These are phyloP conservation scores for Kickxella alabastrina DNA, from an alignment of 192 early-diverging fungal genomes.

Conservation along the genomic window DNA sequence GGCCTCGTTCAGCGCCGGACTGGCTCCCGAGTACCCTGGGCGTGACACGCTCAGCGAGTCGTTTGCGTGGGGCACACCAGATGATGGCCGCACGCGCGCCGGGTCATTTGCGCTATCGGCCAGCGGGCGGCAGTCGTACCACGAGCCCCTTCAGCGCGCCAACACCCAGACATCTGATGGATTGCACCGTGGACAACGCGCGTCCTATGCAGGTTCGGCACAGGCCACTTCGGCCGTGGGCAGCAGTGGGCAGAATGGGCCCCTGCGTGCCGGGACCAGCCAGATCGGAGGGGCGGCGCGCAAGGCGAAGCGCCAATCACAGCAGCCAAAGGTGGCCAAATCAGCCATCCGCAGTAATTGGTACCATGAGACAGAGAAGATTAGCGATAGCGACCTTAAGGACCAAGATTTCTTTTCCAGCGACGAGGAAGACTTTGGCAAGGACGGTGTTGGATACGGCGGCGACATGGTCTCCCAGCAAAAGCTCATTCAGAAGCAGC, in stretches of 20 bases:
- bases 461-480: constrained; percentile 50
- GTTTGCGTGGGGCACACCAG: constrained; percentile 32
- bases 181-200: constrained; percentile 17
- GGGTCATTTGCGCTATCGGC: constrained; percentile 23
- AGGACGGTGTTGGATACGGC: constrained; percentile 22
- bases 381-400: constrained; percentile 38
- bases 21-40: not conserved
- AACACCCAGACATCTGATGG: constrained; percentile 21
- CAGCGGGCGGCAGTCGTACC: constrained; percentile 10
- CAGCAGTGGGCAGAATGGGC: constrained; percentile 14
- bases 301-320: constrained; percentile 11
- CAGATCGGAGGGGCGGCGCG: constrained; percentile 26
- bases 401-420: constrained; percentile 47
- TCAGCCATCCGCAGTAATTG: constrained; percentile 48
- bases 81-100: constrained; percentile 19
- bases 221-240: constrained; percentile 26
- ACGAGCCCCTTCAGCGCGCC: constrained; percentile 10
- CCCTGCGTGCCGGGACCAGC: constrained; percentile 27
- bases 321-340: constrained; percentile 16
- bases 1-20: constrained; percentile 6
- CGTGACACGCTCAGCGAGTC: constrained; percentile 34
- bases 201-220: constrained; percentile 32
- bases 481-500: constrained; percentile 50
- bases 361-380: constrained; percentile 39
- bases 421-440: constrained; percentile 48